Conservation (phyloP, 257 asterid species). For the Solanum okadae region DNA sequence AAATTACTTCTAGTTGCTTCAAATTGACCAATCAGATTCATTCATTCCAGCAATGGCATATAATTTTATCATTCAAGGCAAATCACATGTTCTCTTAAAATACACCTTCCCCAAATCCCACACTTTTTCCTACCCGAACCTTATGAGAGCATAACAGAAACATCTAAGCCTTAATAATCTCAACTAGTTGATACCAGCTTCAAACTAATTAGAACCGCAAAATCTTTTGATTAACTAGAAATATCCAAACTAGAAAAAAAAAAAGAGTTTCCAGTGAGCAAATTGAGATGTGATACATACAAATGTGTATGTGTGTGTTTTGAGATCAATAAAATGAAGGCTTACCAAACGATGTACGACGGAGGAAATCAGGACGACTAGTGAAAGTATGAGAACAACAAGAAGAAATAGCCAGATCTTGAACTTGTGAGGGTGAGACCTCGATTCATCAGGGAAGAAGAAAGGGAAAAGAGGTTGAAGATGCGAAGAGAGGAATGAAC, state of each 20-base stretch:
- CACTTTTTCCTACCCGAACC: not conserved
- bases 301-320: not conserved
- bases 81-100: not conserved
- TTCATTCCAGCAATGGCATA: not conserved
- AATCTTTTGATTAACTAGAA: not conserved
- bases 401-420: slow-evolving; percentile 56
- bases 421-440: slow-evolving; percentile 42
- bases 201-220: not conserved
- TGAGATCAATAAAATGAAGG: not conserved
- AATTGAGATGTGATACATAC: not conserved
- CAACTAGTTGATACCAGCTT: not conserved
- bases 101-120: not conserved
- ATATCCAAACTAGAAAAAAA: not conserved
- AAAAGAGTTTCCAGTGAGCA: not conserved
- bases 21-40: not conserved
- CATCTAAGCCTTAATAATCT: not conserved
- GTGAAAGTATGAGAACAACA: slow-evolving; percentile 33
- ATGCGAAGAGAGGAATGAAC: slow-evolving; percentile 21
- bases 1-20: not conserved
- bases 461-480: slow-evolving; percentile 38
- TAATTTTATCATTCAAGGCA: not conserved
- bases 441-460: slow-evolving; percentile 50
- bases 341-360: slow-evolving; percentile 65
- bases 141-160: not conserved
- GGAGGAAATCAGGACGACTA: slow-evolving; percentile 38